Evolutionary conservation across 495 filamentous ascomycete genomes (phyloP).

Genomic region (Hypoxylon crocopeplum): DNA sequence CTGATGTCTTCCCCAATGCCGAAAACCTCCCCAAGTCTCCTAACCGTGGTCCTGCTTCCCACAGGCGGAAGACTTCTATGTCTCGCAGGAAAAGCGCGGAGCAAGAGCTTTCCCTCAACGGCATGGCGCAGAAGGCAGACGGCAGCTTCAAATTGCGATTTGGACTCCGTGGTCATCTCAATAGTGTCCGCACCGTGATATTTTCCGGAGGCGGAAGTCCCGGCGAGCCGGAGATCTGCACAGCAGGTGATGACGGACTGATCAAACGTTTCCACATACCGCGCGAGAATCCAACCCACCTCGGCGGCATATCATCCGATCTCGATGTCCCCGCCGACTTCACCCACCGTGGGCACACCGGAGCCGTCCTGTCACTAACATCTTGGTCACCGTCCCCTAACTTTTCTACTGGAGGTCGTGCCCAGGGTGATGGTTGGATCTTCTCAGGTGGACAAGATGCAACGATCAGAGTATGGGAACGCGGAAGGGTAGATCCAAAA

Average conservation of each 20-base stretch:
- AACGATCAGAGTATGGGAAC: slow-evolving; percentile 92
- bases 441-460: slow-evolving; percentile 97
- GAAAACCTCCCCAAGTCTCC: slow-evolving; percentile 84
- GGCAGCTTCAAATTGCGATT: slow-evolving; percentile 89
- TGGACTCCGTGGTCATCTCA: slow-evolving; percentile 88
- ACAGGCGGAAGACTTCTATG: slow-evolving; percentile 81
- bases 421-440: slow-evolving; percentile 91
- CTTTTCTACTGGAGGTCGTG: slow-evolving; percentile 86
- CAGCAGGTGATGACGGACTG: slow-evolving; percentile 91
- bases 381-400: slow-evolving; percentile 84
- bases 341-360: slow-evolving; percentile 90
- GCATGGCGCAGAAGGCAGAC: slow-evolving; percentile 59
- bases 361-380: slow-evolving; percentile 85
- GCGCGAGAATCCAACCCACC: slow-evolving; percentile 64
- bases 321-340: slow-evolving; percentile 92
- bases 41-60: slow-evolving; percentile 70
- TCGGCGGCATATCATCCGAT: slow-evolving; percentile 67
- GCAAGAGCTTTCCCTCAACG: slow-evolving; percentile 58
- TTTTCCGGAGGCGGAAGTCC: slow-evolving; percentile 96
- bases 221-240: slow-evolving; percentile 95
- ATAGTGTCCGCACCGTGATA: slow-evolving; percentile 90
- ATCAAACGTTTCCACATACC: slow-evolving; percentile 98
- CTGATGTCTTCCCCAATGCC: slow-evolving; percentile 82
- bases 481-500: slow-evolving; percentile 91
- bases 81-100: slow-evolving; percentile 62